Evolutionary conservation across 371 early-diverging fungal genomes (phyloP).

Genomic region (Mortierella sp.): DNA sequence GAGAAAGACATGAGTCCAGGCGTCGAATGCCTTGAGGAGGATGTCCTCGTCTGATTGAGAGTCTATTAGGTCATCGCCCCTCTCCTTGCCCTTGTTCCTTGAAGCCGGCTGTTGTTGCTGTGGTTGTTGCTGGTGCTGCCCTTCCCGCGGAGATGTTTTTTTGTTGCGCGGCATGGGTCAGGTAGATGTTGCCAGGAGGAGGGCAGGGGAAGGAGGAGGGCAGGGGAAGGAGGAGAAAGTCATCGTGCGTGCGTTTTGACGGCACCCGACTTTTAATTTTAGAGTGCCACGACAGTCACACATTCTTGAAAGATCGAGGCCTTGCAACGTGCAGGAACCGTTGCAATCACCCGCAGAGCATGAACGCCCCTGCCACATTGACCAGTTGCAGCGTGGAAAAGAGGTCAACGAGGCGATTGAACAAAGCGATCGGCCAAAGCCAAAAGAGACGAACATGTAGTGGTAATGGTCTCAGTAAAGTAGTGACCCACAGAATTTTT

Average conservation of each 20-base stretch:
- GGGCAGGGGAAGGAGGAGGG: too few relatives aligned
- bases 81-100: neutral
- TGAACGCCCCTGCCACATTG: neutral
- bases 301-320: too few relatives aligned
- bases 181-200: neutral
- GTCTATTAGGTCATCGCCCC: neutral
- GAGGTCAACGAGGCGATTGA: neutral
- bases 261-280: too few relatives aligned
- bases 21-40: constrained; percentile 17
- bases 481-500: constrained; percentile 22
- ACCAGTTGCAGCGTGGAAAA: neutral
- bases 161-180: neutral
- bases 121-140: neutral
- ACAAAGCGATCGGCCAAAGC: neutral
- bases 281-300: too few relatives aligned
- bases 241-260: neutral
- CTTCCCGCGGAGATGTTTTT: neutral
- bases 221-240: neutral
- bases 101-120: neutral
- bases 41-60: constrained; percentile 8
- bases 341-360: too few relatives aligned
- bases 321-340: too few relatives aligned
- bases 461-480: constrained; percentile 16
- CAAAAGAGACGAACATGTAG: neutral
- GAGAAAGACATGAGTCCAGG: constrained; percentile 30